Conservation (phyloP, 805 yeast species). For the Ogataea saltuana region DNA sequence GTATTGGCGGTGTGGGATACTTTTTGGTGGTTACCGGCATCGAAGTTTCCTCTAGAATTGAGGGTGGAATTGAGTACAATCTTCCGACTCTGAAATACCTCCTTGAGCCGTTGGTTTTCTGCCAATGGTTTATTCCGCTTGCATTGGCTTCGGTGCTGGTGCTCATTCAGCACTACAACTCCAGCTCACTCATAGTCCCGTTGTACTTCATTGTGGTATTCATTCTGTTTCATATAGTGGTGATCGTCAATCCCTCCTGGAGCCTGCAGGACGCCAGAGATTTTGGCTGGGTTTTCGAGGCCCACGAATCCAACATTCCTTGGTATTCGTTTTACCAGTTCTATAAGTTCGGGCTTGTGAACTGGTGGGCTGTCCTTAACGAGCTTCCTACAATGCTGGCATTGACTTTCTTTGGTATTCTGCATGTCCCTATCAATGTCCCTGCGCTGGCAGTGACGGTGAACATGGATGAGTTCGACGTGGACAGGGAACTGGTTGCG, state of each 20-base stretch:
- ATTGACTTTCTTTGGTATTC: conserved; percentile 88
- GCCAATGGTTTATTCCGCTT: conserved; percentile 74
- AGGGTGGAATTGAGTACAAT: conserved; percentile 70
- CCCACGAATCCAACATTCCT: conserved; percentile 66
- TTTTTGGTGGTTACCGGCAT: conserved; percentile 87
- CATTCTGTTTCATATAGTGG: conserved; percentile 63
- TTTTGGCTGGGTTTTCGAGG: conserved; percentile 81
- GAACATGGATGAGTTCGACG: conserved; percentile 83
- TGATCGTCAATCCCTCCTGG: conserved; percentile 66
- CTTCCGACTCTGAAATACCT: conserved; percentile 53
- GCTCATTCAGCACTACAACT: conserved; percentile 56
- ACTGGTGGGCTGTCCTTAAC: conserved; percentile 66
- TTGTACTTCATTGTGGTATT: conserved; percentile 75
- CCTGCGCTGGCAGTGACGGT: conserved; percentile 94
- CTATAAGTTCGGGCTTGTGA: conserved; percentile 69
- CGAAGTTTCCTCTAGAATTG: conserved; percentile 83
- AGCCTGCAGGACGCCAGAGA: conserved; percentile 61
- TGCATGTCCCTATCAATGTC: conserved; percentile 96
- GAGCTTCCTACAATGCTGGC: conserved; percentile 95
- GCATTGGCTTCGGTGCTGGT: conserved; percentile 61
- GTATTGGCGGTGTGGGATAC: conserved; percentile 98
- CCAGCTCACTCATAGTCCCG: conserved; percentile 76
- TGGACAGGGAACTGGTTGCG: conserved; percentile 89
- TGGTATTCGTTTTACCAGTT: conserved; percentile 86
- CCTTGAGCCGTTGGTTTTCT: conserved; percentile 44